Percentiles rank a stretch among this genome's conserved stretches.
Conservation (phyloP, 352 stramenopile species). For the Pythium aristosporum region DNA sequence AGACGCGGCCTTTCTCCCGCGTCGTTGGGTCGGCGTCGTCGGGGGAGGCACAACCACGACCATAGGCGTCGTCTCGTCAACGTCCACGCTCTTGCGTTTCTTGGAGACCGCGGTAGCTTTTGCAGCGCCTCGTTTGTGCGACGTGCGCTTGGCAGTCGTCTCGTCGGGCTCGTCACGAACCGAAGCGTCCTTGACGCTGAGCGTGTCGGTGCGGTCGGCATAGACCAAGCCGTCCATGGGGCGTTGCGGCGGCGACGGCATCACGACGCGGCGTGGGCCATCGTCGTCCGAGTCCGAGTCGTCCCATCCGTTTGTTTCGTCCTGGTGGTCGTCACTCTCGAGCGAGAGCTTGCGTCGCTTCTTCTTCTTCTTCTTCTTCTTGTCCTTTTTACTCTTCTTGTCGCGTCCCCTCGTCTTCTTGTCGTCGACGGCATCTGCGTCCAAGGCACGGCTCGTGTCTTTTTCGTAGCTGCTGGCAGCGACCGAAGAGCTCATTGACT, state of each 20-base stretch:
- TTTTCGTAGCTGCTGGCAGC: neutral
- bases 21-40: neutral
- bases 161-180: neutral
- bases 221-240: slow-evolving; percentile 35
- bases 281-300: slow-evolving; percentile 62
- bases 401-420: slow-evolving; percentile 25
- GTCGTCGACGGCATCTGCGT: neutral
- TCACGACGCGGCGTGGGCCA: slow-evolving; percentile 30
- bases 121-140: slow-evolving; percentile 10
- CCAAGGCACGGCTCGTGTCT: too few relatives aligned
- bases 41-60: slow-evolving; percentile 1
- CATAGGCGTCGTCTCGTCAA: slow-evolving; percentile 3
- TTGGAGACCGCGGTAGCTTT: slow-evolving; percentile 24
- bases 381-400: slow-evolving; percentile 41
- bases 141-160: slow-evolving; percentile 2
- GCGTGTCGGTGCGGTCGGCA: slow-evolving; percentile 17
- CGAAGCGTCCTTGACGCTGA: neutral
- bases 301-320: slow-evolving; percentile 52
- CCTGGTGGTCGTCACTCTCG: slow-evolving; percentile 15
- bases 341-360: slow-evolving; percentile 10
- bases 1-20: neutral
- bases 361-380: slow-evolving; percentile 62
- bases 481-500: slow-evolving; percentile 1
- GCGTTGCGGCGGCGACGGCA: slow-evolving; percentile 29
- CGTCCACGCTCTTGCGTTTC: slow-evolving; percentile 31